Conservation (phyloP, 1,139 yeast species). For the Scheffersomyces parashehatae region DNA sequence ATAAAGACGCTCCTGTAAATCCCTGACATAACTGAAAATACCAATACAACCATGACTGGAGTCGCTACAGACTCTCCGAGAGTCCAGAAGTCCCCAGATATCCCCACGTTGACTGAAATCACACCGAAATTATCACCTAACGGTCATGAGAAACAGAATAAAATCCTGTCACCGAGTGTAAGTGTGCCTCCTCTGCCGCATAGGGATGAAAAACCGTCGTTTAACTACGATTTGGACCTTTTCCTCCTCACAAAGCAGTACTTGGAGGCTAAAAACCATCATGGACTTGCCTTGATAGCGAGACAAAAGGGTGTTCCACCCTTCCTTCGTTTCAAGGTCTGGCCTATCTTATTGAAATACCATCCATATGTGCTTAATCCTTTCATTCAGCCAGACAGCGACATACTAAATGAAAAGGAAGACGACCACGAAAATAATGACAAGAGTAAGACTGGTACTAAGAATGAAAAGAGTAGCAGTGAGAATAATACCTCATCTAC, state of each 20-base stretch:
- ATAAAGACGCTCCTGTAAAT: too few species aligned
- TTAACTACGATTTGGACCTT: constrained; percentile 42
- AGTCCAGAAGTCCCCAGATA: too few species aligned
- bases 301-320: constrained; percentile 89
- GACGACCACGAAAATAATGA: constrained; percentile 8
- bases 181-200: too few species aligned
- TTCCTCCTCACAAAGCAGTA: constrained; percentile 41
- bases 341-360: constrained; percentile 80
- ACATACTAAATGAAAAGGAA: constrained; percentile 11
- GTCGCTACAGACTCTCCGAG: too few species aligned
- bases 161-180: too few species aligned
- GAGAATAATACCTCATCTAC: too few species aligned
- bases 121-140: too few species aligned
- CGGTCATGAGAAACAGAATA: too few species aligned
- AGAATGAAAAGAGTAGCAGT: background rate
- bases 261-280: constrained; percentile 54
- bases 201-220: constrained; percentile 30
- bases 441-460: background rate
- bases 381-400: constrained; percentile 58
- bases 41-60: too few species aligned
- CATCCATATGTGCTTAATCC: constrained; percentile 87
- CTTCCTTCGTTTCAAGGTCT: constrained; percentile 68
- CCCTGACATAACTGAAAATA: too few species aligned
- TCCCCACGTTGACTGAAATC: too few species aligned
- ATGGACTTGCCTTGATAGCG: constrained; percentile 76